Conservation (phyloP, 78 protist genomes). For the Fonticula alba region DNA sequence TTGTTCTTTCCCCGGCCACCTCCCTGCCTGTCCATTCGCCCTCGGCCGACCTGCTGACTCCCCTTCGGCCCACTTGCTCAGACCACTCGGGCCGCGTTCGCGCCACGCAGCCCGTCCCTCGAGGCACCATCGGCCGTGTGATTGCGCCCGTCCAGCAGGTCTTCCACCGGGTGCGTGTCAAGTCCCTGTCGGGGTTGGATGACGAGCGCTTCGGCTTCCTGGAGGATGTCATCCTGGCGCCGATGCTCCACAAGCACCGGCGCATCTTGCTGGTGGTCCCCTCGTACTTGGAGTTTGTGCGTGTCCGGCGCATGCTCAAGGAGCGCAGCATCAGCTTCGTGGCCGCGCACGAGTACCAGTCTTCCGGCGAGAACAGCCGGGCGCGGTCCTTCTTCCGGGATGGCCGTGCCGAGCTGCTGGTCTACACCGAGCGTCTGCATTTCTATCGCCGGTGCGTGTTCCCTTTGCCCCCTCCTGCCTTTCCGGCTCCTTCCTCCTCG, state of each 20-base stretch:
- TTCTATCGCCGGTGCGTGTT: conserved; percentile 15
- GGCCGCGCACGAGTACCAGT: too few relatives aligned
- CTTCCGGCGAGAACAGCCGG: too few relatives aligned
- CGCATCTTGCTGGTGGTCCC: conserved; percentile 37
- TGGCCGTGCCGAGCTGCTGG: conserved; percentile 1
- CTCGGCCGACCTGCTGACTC: background rate
- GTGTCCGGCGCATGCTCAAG: too few relatives aligned
- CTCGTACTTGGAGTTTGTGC: conserved; percentile 49
- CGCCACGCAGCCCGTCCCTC: conserved; percentile 10
- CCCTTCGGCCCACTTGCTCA: conserved; percentile 10
- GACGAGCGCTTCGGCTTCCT: background rate
- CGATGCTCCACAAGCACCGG: conserved; percentile 2
- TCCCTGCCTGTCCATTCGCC: background rate
- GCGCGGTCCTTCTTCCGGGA: background rate
- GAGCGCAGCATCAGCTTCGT: too few relatives aligned
- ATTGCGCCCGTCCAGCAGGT: background rate
- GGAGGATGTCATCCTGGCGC: conserved; percentile 12
- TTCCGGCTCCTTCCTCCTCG: too few relatives aligned
- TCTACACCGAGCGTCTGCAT: conserved; percentile 22
- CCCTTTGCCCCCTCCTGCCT: too few relatives aligned
- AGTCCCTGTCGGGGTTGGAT: background rate
- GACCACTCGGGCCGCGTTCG: background rate
- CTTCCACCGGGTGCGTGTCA: background rate
- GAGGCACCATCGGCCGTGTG: conserved; percentile 5
- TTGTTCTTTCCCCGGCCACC: conserved; percentile 9